Conservation (phyloP, 768 basidiomycete genomes). For the Psilocybe sp. region DNA sequence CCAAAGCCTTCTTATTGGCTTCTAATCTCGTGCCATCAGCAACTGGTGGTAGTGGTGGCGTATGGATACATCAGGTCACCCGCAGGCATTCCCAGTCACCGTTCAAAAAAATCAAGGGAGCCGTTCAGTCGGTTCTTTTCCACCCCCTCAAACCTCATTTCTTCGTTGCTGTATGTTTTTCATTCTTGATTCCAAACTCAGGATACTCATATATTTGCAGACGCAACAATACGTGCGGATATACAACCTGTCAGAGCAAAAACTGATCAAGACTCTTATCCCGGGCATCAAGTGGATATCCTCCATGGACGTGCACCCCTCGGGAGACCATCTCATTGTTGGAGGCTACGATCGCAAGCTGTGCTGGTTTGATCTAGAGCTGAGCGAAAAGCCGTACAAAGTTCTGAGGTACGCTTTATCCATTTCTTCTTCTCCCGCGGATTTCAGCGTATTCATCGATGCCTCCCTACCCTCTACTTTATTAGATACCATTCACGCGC, state of each 20-base stretch:
- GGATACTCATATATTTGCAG: conserved; percentile 34
- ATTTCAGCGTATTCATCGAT: too few relatives aligned
- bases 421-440: neutral
- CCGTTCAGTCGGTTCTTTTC: conserved; percentile 89
- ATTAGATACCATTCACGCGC: conserved; percentile 89
- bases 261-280: conserved; percentile 86
- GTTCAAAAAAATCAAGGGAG: conserved; percentile 92
- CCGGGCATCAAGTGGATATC: conserved; percentile 99
- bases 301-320: conserved; percentile 93
- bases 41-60: conserved; percentile 67
- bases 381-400: conserved; percentile 96
- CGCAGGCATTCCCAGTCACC: conserved; percentile 96
- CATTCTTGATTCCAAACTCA: neutral
- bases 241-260: conserved; percentile 93
- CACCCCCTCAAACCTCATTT: conserved; percentile 94
- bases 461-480: conserved; percentile 5
- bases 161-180: conserved; percentile 87
- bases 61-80: conserved; percentile 95
- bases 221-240: conserved; percentile 95
- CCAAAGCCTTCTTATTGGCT: conserved; percentile 4
- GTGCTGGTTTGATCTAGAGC: conserved; percentile 98
- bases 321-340: conserved; percentile 94
- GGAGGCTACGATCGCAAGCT: conserved; percentile 97
- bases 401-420: conserved; percentile 67
- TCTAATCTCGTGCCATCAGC: conserved; percentile 35